phyloP scores from a whole-genome alignment of 1,284 basidiomycete genomes.

The Fistulinella staudtii region DNA sequence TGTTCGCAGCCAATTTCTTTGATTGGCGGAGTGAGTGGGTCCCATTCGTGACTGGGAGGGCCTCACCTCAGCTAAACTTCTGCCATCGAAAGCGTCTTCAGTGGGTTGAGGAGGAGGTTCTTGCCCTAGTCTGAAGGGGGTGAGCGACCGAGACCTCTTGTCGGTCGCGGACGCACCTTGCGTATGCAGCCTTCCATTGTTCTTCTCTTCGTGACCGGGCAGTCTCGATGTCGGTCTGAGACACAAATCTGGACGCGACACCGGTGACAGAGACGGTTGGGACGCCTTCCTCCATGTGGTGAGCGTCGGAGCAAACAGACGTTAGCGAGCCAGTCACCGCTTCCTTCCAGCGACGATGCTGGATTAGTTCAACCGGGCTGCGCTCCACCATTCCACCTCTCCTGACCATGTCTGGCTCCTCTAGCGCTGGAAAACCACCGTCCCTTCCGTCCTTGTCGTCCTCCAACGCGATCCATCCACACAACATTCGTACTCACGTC shows the following conservation, averaged over 20 bases:
- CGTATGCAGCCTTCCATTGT: conserved; percentile 92
- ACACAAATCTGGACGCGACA: conserved; percentile 76
- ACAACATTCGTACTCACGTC: conserved; percentile 34
- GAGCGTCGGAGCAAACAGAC: conserved; percentile 14
- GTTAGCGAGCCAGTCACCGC: too few relatives aligned
- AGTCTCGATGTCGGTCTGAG: conserved; percentile 75
- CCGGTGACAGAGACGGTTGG: conserved; percentile 63
- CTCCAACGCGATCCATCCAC: conserved; percentile 16
- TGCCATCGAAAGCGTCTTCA: conserved; percentile 79
- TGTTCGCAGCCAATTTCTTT: conserved; percentile 81
- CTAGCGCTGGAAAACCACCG: conserved; percentile 12
- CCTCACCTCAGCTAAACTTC: conserved; percentile 86
- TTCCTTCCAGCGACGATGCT: too few relatives aligned
- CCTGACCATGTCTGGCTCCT: conserved; percentile 25
- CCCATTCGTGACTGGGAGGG: conserved; percentile 6
- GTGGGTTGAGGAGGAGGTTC: conserved; percentile 77
- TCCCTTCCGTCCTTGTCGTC: conserved; percentile 22
- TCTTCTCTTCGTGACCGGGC: conserved; percentile 75
- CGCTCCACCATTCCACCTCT: too few relatives aligned
- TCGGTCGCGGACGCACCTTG: conserved; percentile 49
- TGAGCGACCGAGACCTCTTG: conserved; percentile 7
- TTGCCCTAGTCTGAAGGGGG: conserved; percentile 65
- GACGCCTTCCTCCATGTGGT: conserved; percentile 45
- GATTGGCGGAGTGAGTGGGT: conserved; percentile 32
- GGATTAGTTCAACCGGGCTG: neutral